Evolutionary conservation across 208 protist species (phyloP), one percentile per base, ranked within the genome.

Genomic region (Borovskyia barvae): DNA sequence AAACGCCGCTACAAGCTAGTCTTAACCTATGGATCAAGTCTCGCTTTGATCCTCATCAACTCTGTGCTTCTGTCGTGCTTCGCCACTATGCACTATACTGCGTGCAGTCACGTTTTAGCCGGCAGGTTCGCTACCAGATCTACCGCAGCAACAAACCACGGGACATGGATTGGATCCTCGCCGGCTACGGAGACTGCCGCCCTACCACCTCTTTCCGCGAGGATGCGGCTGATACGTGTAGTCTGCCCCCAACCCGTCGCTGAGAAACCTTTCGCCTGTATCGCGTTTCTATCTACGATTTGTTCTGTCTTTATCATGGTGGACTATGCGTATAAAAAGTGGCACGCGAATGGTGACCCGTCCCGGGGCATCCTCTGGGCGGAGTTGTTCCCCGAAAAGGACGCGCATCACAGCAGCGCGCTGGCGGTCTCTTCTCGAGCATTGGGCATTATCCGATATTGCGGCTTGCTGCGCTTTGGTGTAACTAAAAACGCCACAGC

Each of bases 331-430:
- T 94, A 91, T 66, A 94, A 91, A 68, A 32, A 46, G 5, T 32
- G 32, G 11, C 53, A 32, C 14, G 64, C 58, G 25, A 75, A 75
- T 25, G 87, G 78, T 35, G 77, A 94, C 61, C 81, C 83, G 11
- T 47, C 66, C 15, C 82, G 87, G 6, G 87, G 84, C n/a, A 73
- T 91, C 7, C 68, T 94, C 26, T 94, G 84, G 81, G 70, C 76
- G 3, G 80, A 85, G 17, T 50, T 77, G 15, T 86, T 75, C 56
- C 57, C 82, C 33, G 9, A 75, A 11, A 68, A 72, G 40, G 74
- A 67, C 22, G 11, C 24, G 0, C 32, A 7, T 22, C 5, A 33
- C 22, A 9, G 46, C 40, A 11, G 8, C 32, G 5, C 41, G n/a
- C 24, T n/a, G 15, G 55, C 28, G 1, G 36, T 50, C 6, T 36